Evolutionary conservation across 1,284 basidiomycete species (phyloP).

Genomic region (Tylopilus sp.): DNA sequence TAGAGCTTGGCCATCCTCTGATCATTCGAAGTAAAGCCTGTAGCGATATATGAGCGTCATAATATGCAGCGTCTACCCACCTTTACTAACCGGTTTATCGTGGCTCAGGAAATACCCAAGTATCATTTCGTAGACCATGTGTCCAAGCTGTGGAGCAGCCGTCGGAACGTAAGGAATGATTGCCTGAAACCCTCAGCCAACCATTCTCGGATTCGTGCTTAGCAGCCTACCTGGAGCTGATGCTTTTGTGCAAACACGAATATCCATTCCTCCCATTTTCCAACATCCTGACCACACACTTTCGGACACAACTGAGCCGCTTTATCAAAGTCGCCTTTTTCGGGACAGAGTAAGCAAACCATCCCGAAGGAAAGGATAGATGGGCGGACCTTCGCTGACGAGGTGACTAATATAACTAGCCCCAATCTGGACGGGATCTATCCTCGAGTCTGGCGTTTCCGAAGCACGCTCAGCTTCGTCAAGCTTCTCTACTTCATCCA

Average conservation of each 20-base stretch:
- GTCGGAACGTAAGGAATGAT: slow-evolving; percentile 91
- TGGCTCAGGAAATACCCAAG: slow-evolving; percentile 81
- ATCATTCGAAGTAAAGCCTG: slow-evolving; percentile 77
- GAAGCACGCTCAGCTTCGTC: slow-evolving; percentile 23
- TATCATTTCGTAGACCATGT: slow-evolving; percentile 93
- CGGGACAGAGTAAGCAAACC: neutral
- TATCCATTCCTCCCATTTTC: slow-evolving; percentile 93
- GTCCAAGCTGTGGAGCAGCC: slow-evolving; percentile 72
- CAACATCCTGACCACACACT: slow-evolving; percentile 75
- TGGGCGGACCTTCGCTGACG: slow-evolving; percentile 59
- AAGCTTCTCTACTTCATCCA: slow-evolving; percentile 75
- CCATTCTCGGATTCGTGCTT: neutral
- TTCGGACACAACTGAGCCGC: slow-evolving; percentile 86
- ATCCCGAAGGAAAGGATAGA: neutral
- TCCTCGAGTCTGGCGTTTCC: slow-evolving; percentile 28
- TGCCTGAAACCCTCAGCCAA: slow-evolving; percentile 41
- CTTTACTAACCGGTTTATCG: slow-evolving; percentile 61
- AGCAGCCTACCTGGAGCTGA: slow-evolving; percentile 62
- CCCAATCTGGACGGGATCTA: slow-evolving; percentile 76
- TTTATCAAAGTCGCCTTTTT: slow-evolving; percentile 68
- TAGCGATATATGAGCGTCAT: slow-evolving; percentile 5
- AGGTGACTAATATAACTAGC: slow-evolving; percentile 80
- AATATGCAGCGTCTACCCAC: neutral
- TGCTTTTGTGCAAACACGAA: slow-evolving; percentile 84
- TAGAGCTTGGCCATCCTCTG: slow-evolving; percentile 83